Evolutionary conservation across 2,329 filamentous ascomycete species (phyloP), one percentile per base, ranked within the genome.

Genomic region (Fragosphaeria purpurea): DNA sequence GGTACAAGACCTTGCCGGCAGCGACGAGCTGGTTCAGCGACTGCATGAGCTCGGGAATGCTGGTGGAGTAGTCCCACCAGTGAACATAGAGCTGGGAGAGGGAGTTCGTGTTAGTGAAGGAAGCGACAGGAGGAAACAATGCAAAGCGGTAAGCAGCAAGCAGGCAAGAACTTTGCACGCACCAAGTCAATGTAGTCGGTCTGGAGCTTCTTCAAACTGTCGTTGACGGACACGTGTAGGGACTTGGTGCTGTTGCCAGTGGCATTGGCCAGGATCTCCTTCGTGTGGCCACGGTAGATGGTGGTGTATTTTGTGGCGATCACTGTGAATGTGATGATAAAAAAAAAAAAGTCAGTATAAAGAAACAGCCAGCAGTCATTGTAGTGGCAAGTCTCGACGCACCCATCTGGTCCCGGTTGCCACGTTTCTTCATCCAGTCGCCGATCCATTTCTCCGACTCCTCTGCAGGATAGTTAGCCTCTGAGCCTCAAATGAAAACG

Each of bases 261-360:
- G 52, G 62, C 74, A 59, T 80, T 82, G 56, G 71, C 70, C 59
- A 69, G 68, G 53, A 77, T 70, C 22, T 70, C 64, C 8, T 67
- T 63, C 2, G 62, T 44, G 10, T 51, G 64, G 1, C 70, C 42
- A 31, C 66, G 67, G 63, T 74, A 85, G 59, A 76, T 76, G 31
- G 76, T 82, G 1, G 79, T 80, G 62, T 73, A 85, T 61, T 88
- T 88, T 50, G 83, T 86, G 1, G 83, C 82, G 49, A 87, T 70
- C 12, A 87, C 82, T 75, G 41, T 11, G 8, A 6, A 30, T 1
- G 22, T 5, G 31, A 30, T 32, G 3, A 7, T 2, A 37, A 6
- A n/a, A 22, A 10, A 22, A 44, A 42, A 42, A 42, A n/a, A 4
- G 30, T 45, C 12, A 11, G n/a, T 39, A 35, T 31, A 13, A 37